Conservation (phyloP, 106 monocot genomes). For the Iris macrosiphon region DNA sequence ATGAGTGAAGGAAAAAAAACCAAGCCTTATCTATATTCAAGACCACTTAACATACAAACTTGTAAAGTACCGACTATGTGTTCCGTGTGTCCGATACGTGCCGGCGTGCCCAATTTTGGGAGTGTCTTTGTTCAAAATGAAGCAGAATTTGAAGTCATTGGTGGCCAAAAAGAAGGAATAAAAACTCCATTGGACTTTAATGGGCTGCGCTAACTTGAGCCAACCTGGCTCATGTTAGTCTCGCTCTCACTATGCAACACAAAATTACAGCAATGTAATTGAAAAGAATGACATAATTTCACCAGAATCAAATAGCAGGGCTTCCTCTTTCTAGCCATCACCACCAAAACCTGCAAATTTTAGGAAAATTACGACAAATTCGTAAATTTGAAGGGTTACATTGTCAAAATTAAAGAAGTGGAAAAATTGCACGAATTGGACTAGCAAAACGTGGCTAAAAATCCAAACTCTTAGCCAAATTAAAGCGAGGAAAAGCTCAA, state of each 20-base stretch:
- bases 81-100: too few species aligned
- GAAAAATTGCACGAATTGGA: background rate
- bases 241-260: background rate
- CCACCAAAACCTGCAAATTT: background rate
- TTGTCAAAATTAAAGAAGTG: background rate
- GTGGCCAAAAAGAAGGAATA: background rate
- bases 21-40: background rate
- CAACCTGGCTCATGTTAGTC: conserved; percentile 14
- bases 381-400: background rate
- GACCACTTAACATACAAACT: background rate
- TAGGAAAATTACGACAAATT: background rate
- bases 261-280: background rate
- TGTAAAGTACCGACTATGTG: background rate
- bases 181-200: background rate
- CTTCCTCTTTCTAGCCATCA: background rate
- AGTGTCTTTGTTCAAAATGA: background rate
- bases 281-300: background rate
- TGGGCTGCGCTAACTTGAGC: conserved; percentile 11
- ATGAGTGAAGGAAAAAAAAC: background rate
- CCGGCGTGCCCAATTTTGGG: too few species aligned
- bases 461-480: background rate
- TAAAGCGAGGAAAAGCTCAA: background rate
- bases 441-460: background rate
- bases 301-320: background rate
- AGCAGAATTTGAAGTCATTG: background rate